Evolutionary conservation across 306 rosid species (phyloP).

Genomic region (Prunus padus): DNA sequence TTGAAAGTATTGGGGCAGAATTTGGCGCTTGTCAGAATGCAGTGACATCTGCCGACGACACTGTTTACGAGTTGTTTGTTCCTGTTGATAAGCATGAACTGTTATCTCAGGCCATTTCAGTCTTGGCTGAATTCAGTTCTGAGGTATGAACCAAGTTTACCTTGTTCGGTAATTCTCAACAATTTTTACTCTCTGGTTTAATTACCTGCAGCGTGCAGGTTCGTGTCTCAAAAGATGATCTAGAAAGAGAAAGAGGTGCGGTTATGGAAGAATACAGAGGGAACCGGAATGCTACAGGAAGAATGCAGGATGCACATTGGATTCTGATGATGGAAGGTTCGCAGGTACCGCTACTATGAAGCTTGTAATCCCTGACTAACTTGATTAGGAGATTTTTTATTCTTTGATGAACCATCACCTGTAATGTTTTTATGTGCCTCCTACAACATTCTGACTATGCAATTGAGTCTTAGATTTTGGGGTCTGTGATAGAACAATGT

Average conservation of each 20-base stretch:
- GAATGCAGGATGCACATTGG: conserved; percentile 98
- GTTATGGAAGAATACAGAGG: conserved; percentile 94
- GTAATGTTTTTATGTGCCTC: background rate
- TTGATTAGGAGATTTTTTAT: background rate
- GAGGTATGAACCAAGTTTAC: conserved; percentile 49
- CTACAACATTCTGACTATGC: background rate
- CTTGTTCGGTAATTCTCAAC: background rate
- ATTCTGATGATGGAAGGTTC: conserved; percentile 85
- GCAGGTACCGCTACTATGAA: conserved; percentile 46
- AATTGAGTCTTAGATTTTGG: background rate
- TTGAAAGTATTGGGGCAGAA: conserved; percentile 92
- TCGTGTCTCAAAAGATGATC: conserved; percentile 81
- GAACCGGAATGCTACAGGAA: conserved; percentile 86
- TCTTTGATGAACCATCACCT: background rate
- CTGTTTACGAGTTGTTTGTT: conserved; percentile 85
- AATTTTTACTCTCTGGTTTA: background rate
- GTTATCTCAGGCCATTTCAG: conserved; percentile 74
- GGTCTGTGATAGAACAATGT: background rate
- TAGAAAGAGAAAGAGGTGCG: conserved; percentile 91
- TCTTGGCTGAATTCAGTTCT: conserved; percentile 90
- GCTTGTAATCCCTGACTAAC: background rate
- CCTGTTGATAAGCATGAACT: conserved; percentile 91
- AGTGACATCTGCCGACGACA: conserved; percentile 75
- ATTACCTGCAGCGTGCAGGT: conserved; percentile 44
- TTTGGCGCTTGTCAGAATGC: conserved; percentile 99